Base-by-base conservation (phyloP, 2,329 filamentous ascomycete species). In the Fusarium sp. region DNA sequence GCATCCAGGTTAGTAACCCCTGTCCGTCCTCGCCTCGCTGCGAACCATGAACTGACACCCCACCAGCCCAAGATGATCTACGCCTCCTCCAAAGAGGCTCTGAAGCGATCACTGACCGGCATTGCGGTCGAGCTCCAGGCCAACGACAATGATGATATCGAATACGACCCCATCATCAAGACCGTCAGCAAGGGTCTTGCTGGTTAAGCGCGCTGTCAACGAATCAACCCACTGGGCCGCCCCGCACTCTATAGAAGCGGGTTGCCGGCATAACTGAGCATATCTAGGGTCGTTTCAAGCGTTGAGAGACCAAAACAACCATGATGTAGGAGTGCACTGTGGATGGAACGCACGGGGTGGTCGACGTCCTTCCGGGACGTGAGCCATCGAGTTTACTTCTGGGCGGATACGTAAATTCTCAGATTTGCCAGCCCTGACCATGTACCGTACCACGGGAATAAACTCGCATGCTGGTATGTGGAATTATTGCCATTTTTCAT, bases 21-120 rank as follows among this genome's bases (percentile, higher is more conserved):
- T 49, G 44, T 27, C 93, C n/a, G n/a, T n/a, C n/a, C n/a, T 75
- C 85, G 88, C 14, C 20, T 75, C 88, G 93, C 84, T 91, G 91
- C 87, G 92, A 31, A 29, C 31, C 24, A 63, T 40, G 35, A 29
- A 70, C 74, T 65, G 49, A 75, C 75, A 55, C 22, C 33, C 20
- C 36, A 53, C 33, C 76, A 95, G 93, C 89, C 92, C 84, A 95
- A 95, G 89, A 96, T 96, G 94, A 89, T 95, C 84, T 96, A 96
- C 88, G 93, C 93, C 79, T 93, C 94, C 61, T 96, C 94, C 84
- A 96, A 96, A 87, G 93, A 95, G 79, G 92, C 93, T 69, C 89
- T 96, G 77, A 96, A 95, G 90, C 92, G 92, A 83, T 84, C 92
- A 59, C 89, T 96, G 73, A 93, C 90, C 81, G 93, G 93, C 73